These are phyloP conservation scores for Reticulascus tulasneorum DNA, from an alignment of 2,329 filamentous ascomycete species.

Conservation along the genomic window DNA sequence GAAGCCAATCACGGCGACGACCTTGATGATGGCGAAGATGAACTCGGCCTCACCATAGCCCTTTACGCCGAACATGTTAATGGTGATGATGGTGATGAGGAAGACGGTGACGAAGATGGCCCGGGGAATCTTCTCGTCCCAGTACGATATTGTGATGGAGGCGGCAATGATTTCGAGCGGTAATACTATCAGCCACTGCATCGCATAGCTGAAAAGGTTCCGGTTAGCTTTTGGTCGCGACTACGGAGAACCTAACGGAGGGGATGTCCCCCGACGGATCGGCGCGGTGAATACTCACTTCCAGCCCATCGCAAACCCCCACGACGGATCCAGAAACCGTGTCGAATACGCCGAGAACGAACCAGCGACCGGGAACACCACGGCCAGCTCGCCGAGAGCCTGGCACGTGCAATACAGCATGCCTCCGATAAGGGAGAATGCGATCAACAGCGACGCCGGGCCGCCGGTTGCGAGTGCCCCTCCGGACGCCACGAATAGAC, in stretches of 20 bases:
- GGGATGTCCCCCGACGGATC: not conserved
- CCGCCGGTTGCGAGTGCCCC: conserved; percentile 67
- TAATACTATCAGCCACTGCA: conserved; percentile 82
- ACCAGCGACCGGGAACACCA: conserved; percentile 84
- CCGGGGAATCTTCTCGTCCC: conserved; percentile 61
- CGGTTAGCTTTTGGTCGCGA: conserved; percentile 4
- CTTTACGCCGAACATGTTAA: conserved; percentile 86
- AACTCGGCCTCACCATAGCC: conserved; percentile 91
- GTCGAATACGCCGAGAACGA: conserved; percentile 92
- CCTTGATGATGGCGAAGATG: conserved; percentile 80
- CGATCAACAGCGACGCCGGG: conserved; percentile 72
- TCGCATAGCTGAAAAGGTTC: conserved; percentile 59
- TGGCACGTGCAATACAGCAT: conserved; percentile 94
- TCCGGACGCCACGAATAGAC: conserved; percentile 83
- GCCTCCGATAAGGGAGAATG: conserved; percentile 72
- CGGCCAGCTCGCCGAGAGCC: conserved; percentile 85
- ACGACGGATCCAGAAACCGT: conserved; percentile 86
- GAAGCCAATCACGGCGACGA: conserved; percentile 81
- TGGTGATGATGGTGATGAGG: conserved; percentile 67
- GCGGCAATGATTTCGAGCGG: conserved; percentile 86
- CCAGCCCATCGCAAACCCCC: conserved; percentile 95
- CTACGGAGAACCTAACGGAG: too few relatives aligned
- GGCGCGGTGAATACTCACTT: conserved; percentile 52
- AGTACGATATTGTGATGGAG: conserved; percentile 78
- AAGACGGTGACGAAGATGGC: conserved; percentile 83